Conservation (phyloP, 441 rosid genomes). For the Kokia cookei region DNA sequence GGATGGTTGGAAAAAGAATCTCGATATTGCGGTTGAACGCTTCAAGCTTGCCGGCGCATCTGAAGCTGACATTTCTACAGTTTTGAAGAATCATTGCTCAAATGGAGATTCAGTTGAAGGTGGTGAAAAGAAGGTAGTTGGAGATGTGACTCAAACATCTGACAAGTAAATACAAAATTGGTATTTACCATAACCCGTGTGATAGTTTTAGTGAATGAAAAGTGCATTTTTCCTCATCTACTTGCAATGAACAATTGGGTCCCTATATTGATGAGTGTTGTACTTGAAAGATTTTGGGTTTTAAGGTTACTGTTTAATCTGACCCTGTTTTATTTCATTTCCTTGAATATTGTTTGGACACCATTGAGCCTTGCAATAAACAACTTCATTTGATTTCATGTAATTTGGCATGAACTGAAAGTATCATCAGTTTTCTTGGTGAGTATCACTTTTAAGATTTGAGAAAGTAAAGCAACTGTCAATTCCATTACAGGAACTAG, state of each 20-base stretch:
- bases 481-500: neutral
- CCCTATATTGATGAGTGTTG: conserved; percentile 2
- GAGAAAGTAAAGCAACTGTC: no score
- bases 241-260: conserved; percentile 15
- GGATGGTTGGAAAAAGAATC: conserved; percentile 69
- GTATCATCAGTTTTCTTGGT: conserved; percentile 4
- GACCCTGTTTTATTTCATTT: neutral
- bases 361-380: conserved; percentile 5
- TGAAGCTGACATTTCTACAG: conserved; percentile 67
- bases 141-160: conserved; percentile 15
- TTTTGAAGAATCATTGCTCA: conserved; percentile 65
- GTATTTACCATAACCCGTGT: neutral
- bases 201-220: neutral
- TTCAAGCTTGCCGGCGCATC: conserved; percentile 93
- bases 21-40: conserved; percentile 73
- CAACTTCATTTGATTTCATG: neutral
- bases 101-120: conserved; percentile 39
- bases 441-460: neutral
- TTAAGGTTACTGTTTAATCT: conserved; percentile 8
- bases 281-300: conserved; percentile 17
- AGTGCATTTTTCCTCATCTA: conserved; percentile 9
- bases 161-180: conserved; percentile 10
- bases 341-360: conserved; percentile 14
- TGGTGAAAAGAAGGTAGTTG: conserved; percentile 25
- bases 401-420: neutral